phyloP scores from a whole-genome alignment of 148 eudicot genomes.

The Selenicereus undatus region DNA sequence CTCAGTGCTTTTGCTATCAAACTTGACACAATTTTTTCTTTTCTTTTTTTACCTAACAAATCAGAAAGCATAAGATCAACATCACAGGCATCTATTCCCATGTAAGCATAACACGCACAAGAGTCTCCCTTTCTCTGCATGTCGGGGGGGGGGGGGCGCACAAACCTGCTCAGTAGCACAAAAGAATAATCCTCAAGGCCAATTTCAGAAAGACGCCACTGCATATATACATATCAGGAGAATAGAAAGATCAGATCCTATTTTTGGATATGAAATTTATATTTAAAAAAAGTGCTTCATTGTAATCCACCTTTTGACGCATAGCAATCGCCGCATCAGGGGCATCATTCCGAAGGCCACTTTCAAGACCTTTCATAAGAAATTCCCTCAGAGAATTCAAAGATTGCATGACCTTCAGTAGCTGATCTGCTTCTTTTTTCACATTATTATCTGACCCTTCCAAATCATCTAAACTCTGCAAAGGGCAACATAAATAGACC shows the following conservation, averaged over 20 bases:
- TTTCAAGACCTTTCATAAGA: conserved; percentile 75
- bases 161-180: conserved; percentile 91
- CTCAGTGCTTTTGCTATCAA: neutral
- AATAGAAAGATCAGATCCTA: conserved; percentile 11
- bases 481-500: conserved; percentile 5
- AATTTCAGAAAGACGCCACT: conserved; percentile 99
- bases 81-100: neutral
- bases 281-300: conserved; percentile 1
- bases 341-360: conserved; percentile 95
- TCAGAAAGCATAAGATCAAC: neutral
- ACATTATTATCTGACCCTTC: conserved; percentile 35
- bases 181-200: conserved; percentile 94
- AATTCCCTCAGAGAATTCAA: conserved; percentile 56
- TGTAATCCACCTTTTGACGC: conserved; percentile 79
- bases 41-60: neutral
- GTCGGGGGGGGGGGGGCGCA: neutral
- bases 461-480: conserved; percentile 62
- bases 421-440: conserved; percentile 35
- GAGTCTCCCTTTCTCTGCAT: neutral
- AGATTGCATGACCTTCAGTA: conserved; percentile 56
- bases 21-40: too few relatives aligned
- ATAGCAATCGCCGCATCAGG: conserved; percentile 90
- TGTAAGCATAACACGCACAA: neutral
- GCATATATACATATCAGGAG: conserved; percentile 15
- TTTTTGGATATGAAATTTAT: neutral